Base-by-base conservation (phyloP, 1,284 basidiomycete species). In the Grifola frondosa region DNA sequence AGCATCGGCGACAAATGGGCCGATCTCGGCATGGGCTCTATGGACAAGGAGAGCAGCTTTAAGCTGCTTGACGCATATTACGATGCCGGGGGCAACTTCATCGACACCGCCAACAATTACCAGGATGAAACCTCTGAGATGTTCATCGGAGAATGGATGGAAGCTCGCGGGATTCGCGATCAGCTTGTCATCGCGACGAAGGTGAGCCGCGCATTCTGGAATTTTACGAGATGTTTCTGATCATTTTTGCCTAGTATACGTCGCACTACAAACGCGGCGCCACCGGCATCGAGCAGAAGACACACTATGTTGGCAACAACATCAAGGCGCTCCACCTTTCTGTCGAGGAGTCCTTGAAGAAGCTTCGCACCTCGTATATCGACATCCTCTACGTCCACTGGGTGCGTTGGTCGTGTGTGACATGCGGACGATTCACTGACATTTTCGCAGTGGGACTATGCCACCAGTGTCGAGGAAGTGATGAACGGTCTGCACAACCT, bases 101-200 rank as follows among this genome's bases (percentile, higher is more conserved):
- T 80, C 48, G 77, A 80, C 48, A 80, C 76, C 0, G 66, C 78
- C n/a, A 77, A 72, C 42, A 61, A 56, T 44, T 76, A 77, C 35
- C 44, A 46, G 35, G 38, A 41, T 40, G 44, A 37, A 39, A 60
- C 66, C 2, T 76, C 73, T 3, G 80, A 83, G 51, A 55, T 59
- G 32, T 72, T 78, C 48, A 73, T 81, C 30, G 81, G 80, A 2
- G 77, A 82, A 56, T 83, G 81, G 80, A 71, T 69, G 30, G 71
- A 77, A 41, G 35, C 55, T 10, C 66, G 74, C 8, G 70, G 67
- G 0, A 76, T 73, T 23, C 68, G 80, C 6, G 76, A 84, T 50
- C 74, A 80, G 54, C 61, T 75, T 10, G 71, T 79, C 39, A 65
- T 81, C 35, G 77, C 77, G 3, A 80, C 75, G 8, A 81, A 81